Percentiles rank a stretch among this genome's conserved stretches.
Evolutionary conservation across 495 filamentous ascomycete genomes (phyloP).

Genomic region (Aspergillus nanangensis): DNA sequence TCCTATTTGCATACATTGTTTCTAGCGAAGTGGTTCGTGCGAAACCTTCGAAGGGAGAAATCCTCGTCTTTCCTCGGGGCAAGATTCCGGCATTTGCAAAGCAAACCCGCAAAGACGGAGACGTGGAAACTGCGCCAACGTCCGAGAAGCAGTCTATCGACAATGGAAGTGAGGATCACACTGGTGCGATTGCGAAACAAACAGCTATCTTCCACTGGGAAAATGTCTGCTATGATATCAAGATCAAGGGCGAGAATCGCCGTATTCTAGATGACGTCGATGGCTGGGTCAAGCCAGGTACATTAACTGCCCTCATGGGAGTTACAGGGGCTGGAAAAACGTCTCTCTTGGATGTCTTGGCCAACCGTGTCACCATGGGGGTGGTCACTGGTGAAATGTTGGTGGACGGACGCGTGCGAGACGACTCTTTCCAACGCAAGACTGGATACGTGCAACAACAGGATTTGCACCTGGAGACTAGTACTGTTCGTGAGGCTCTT

Average conservation of each 20-base stretch:
- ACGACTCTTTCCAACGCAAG: conserved; percentile 81
- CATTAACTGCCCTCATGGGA: conserved; percentile 82
- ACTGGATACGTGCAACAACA: conserved; percentile 94
- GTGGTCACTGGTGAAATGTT: conserved; percentile 83
- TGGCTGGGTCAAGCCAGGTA: conserved; percentile 90
- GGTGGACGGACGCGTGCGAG: conserved; percentile 70
- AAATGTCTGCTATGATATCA: conserved; percentile 82
- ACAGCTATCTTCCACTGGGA: conserved; percentile 83
- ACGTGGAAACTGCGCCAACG: conserved; percentile 28
- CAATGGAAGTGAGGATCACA: conserved; percentile 9
- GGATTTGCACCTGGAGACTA: conserved; percentile 80
- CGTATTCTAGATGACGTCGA: conserved; percentile 78
- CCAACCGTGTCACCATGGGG: conserved; percentile 79
- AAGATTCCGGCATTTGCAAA: conserved; percentile 59
- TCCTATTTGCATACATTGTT: conserved; percentile 61
- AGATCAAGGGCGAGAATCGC: conserved; percentile 72
- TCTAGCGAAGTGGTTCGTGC: conserved; percentile 71
- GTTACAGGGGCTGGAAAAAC: conserved; percentile 60
- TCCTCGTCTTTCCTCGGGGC: conserved; percentile 79
- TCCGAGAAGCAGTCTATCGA: conserved; percentile 28
- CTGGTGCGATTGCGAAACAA: conserved; percentile 42
- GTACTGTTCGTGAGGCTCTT: conserved; percentile 79
- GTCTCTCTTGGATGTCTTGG: conserved; percentile 50
- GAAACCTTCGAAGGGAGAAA: conserved; percentile 82
- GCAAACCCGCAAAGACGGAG: conserved; percentile 36